These are phyloP conservation scores for Xylaria sp. DNA, from an alignment of 2,329 filamentous ascomycete genomes.

Conservation along the genomic window DNA sequence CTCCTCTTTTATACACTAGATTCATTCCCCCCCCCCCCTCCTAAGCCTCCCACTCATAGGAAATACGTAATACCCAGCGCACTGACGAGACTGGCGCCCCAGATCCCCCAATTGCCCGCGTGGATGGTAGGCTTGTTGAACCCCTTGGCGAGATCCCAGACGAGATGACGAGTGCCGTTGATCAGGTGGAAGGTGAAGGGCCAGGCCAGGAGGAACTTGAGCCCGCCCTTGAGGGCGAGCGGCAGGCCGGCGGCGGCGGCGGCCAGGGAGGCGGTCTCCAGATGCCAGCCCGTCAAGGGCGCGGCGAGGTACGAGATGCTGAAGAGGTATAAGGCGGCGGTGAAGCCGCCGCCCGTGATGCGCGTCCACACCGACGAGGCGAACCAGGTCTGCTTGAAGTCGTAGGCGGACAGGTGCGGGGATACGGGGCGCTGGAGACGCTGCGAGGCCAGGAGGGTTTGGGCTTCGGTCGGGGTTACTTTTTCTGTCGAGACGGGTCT, in stretches of 20 bases:
- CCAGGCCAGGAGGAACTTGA: conserved; percentile 67
- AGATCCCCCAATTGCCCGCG: conserved; percentile 59
- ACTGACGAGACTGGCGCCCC: conserved; percentile 57
- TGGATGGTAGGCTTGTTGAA: conserved; percentile 61
- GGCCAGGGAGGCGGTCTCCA: conserved; percentile 68
- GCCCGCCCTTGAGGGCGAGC: conserved; percentile 64
- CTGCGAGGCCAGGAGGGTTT: conserved; percentile 80
- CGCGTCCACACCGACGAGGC: conserved; percentile 78
- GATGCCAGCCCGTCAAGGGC: conserved; percentile 74
- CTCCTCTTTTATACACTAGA: conserved; percentile 6
- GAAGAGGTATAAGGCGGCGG: conserved; percentile 81
- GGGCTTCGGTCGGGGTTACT: conserved; percentile 63
- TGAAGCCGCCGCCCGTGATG: conserved; percentile 80
- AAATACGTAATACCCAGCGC: conserved; percentile 61
- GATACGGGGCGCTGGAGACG: conserved; percentile 83
- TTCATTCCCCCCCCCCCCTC: not conserved
- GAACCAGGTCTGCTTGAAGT: conserved; percentile 86
- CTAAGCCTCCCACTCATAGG: conserved; percentile 48
- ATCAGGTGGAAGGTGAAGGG: conserved; percentile 68
- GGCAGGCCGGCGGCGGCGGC: conserved; percentile 69
- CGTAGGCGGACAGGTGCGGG: conserved; percentile 88
- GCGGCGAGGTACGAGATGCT: conserved; percentile 82
- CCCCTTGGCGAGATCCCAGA: conserved; percentile 63
- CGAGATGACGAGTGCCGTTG: conserved; percentile 66
- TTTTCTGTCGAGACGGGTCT: conserved; percentile 67